phyloP scores from a whole-genome alignment of 2,329 filamentous ascomycete species.

The Microdochium nivale region DNA sequence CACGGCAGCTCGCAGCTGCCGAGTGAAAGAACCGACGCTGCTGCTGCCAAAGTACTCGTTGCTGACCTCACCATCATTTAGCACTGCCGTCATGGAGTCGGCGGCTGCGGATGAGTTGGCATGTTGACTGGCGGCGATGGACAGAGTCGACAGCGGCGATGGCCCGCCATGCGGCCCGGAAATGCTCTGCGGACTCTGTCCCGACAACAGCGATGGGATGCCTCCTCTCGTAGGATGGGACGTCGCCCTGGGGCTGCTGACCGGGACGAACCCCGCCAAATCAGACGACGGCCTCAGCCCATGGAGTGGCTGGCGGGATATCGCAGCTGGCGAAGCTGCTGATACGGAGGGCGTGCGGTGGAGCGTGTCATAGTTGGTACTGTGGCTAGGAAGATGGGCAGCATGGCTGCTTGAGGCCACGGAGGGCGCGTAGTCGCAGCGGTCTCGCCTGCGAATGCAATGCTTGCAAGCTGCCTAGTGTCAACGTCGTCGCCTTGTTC shows the following conservation, averaged over 20 bases:
- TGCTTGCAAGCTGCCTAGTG: not conserved
- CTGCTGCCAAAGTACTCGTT: constrained; percentile 37
- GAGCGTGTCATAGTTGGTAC: not conserved
- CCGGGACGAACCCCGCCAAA: not conserved
- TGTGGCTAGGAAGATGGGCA: not conserved
- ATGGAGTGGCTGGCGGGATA: not conserved
- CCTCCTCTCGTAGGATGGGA: not conserved
- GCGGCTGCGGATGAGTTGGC: not conserved
- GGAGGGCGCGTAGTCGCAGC: not conserved
- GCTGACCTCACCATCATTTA: constrained; percentile 28
- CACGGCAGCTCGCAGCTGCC: constrained; percentile 34
- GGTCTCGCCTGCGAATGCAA: not conserved
- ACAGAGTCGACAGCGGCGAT: not conserved
- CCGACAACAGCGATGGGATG: not conserved
- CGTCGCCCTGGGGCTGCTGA: not conserved
- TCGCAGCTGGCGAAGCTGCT: not conserved
- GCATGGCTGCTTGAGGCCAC: not conserved
- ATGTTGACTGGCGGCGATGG: not conserved
- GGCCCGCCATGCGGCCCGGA: not conserved
- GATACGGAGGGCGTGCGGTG: not conserved
- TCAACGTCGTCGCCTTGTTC: not conserved
- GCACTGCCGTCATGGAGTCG: constrained; percentile 35
- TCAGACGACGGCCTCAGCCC: not conserved
- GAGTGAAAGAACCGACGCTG: constrained; percentile 36
- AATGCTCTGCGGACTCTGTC: not conserved